Evolutionary conservation across 192 early-diverging fungal genomes (phyloP).

Genomic region (Entomortierella lignicola): DNA sequence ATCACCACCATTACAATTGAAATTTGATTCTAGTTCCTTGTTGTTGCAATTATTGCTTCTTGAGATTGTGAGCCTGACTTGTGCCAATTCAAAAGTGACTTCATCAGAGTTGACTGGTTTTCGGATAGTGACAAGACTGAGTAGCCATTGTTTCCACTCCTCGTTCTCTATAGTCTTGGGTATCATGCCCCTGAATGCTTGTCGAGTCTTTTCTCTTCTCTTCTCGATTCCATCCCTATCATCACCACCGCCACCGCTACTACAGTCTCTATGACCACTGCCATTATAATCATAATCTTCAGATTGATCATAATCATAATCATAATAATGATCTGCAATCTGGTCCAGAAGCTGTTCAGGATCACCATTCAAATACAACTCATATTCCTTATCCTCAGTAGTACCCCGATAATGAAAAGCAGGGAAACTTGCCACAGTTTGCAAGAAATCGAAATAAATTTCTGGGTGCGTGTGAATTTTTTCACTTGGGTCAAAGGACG

Average conservation of each 20-base stretch:
- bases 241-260: neutral
- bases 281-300: neutral
- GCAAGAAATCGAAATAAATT: conserved; percentile 3
- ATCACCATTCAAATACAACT: neutral
- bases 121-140: conserved; percentile 5
- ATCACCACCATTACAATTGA: no score
- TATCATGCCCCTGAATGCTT: neutral
- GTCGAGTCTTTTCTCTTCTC: neutral
- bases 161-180: neutral
- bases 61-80: conserved; percentile 8
- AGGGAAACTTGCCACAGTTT: neutral
- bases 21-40: no score
- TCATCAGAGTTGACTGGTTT: conserved; percentile 2
- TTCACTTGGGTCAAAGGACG: neutral
- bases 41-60: no score
- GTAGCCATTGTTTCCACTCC: neutral
- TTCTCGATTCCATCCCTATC: neutral
- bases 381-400: neutral
- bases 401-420: neutral
- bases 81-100: conserved; percentile 1
- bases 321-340: conserved; percentile 12
- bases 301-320: no score
- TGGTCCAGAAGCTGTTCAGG: conserved; percentile 7
- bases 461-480: conserved; percentile 2
- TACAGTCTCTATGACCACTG: neutral